Evolutionary conservation across 2,329 filamentous ascomycete genomes (phyloP), one percentile per base, ranked within the genome.

Genomic region (Penicillium sp.): DNA sequence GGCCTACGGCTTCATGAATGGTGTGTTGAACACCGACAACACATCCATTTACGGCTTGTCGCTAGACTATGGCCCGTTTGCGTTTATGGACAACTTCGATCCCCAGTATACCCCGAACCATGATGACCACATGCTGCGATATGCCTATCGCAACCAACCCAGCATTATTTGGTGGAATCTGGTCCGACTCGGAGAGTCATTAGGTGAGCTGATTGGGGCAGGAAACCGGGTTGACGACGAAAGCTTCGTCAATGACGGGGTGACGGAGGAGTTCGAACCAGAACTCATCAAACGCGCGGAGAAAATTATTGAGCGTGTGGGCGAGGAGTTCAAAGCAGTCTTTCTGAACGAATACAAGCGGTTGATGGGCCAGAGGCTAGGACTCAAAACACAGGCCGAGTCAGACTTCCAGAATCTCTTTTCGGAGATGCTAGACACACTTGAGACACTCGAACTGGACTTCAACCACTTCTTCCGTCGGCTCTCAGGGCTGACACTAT

Each of bases 111-210:
- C 93, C 0, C 93, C 93, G 1, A 98, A 98, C 64, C 93, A 98
- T 66, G 93, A 98, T 68, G 93, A 98, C 64, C 78, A 85, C 64
- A 79, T 85, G 72, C 75, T 95, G 28, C 81, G 93, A 41, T 98
- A 98, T 67, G 84, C 83, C 57, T 98, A 97, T 74, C 84, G 84
- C 58, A 95, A 95, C 66, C 93, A 98, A 65, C 90, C 93, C 0
- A 90, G 84, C 38, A 87, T 98, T 50, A 93, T 98, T 63, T 98
- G 93, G 93, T 98, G 93, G 93, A 97, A 97, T 62, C 77, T 97
- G 0, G 88, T 96, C 1, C 83, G 93, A 1, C 78, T 98, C 0
- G 93, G 89, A 50, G 93, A 98, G 71, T 81, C 86, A 0, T 66
- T 98, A 0, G 93, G 88, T 19, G 93, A 97, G 69, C 75, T 95